These are phyloP conservation scores for Rachicladosporium sp. DNA, from an alignment of 2,329 filamentous ascomycete species.

Conservation along the genomic window DNA sequence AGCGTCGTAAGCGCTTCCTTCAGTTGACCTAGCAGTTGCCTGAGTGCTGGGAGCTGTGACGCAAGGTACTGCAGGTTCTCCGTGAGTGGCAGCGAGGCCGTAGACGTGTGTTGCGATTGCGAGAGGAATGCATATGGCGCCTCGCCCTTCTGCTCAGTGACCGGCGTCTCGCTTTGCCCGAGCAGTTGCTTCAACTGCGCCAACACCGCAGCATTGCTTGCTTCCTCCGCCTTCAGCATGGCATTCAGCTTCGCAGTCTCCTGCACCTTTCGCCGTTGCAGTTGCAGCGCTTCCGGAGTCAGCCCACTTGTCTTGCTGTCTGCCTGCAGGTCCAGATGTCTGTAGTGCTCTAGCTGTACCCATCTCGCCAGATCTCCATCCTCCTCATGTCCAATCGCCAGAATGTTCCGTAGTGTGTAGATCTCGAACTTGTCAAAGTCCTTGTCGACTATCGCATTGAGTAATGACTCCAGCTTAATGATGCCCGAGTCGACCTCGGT, in stretches of 20 bases:
- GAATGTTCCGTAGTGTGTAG: slow-evolving; percentile 70
- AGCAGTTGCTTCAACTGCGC: slow-evolving; percentile 49
- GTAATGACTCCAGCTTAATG: slow-evolving; percentile 37
- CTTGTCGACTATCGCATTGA: slow-evolving; percentile 37
- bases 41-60: slow-evolving; percentile 69
- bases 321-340: slow-evolving; percentile 33
- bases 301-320: slow-evolving; percentile 30
- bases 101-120: slow-evolving; percentile 30
- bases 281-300: slow-evolving; percentile 55
- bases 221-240: slow-evolving; percentile 56
- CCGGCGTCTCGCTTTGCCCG: slow-evolving; percentile 12
- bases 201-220: slow-evolving; percentile 61
- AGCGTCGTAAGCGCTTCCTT: slow-evolving; percentile 7
- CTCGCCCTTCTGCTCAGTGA: neutral
- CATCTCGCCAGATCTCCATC: slow-evolving; percentile 54
- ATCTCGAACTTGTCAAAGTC: slow-evolving; percentile 49
- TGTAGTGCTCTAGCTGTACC: slow-evolving; percentile 76
- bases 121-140: slow-evolving; percentile 45
- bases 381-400: slow-evolving; percentile 34
- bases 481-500: slow-evolving; percentile 67
- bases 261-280: slow-evolving; percentile 60
- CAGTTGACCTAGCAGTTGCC: slow-evolving; percentile 55
- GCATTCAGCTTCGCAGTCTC: slow-evolving; percentile 67
- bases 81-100: slow-evolving; percentile 42
- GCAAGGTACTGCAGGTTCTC: slow-evolving; percentile 69